Conservation (phyloP, 2,329 filamentous ascomycete genomes). For the Ophiostoma ips region DNA sequence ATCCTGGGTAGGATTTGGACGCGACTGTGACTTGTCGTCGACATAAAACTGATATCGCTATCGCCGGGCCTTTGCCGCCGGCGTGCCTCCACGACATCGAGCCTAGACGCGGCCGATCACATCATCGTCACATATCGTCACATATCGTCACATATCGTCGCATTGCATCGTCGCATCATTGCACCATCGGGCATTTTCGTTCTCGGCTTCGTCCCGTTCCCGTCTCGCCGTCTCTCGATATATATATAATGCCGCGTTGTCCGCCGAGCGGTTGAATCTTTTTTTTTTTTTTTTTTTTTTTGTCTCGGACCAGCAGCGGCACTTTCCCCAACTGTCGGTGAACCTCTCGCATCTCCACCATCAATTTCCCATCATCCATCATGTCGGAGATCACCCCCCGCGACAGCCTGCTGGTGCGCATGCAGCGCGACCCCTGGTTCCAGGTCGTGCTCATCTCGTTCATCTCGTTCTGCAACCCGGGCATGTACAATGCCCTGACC, state of each 20-base stretch:
- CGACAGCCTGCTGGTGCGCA: constrained; percentile 3
- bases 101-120: background rate
- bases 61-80: too few relatives aligned
- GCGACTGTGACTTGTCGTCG: too few relatives aligned
- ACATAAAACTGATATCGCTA: too few relatives aligned
- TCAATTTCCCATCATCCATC: too few relatives aligned
- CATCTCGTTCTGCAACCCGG: constrained; percentile 11
- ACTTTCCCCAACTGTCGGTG: too few relatives aligned
- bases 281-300: background rate
- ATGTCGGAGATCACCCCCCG: constrained; percentile 2
- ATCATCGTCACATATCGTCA: too few relatives aligned
- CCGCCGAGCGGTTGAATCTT: background rate
- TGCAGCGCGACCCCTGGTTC: constrained; percentile 9
- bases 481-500: constrained; percentile 17
- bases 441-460: constrained; percentile 10
- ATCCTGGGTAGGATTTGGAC: too few relatives aligned
- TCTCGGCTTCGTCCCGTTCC: too few relatives aligned
- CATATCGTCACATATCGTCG: too few relatives aligned
- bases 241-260: background rate
- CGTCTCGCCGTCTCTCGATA: too few relatives aligned
- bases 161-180: background rate
- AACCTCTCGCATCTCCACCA: background rate
- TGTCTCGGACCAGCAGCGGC: too few relatives aligned
- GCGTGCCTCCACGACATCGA: background rate
- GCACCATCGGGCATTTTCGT: too few relatives aligned